Evolutionary conservation across 2,329 filamentous ascomycete genomes (phyloP).

Genomic region (Ascochyta viciae-villosae): DNA sequence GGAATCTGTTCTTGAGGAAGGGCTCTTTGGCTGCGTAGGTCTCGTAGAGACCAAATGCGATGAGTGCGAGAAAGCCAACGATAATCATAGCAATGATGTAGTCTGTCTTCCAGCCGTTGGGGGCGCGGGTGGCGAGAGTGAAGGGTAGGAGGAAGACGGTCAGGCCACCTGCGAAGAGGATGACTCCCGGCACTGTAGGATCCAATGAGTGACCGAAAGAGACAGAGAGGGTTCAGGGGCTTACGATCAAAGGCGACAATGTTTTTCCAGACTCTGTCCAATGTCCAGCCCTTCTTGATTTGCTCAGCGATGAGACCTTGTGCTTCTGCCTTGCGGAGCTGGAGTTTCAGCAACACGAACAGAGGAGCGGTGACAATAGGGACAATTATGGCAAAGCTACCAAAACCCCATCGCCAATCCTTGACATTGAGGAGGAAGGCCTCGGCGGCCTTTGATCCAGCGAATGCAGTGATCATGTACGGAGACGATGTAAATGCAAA

Average conservation of each 20-base stretch:
- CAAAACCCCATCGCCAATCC: slow-evolving; percentile 70
- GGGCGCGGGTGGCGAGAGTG: slow-evolving; percentile 60
- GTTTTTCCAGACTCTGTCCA: slow-evolving; percentile 51
- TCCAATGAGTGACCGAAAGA: neutral
- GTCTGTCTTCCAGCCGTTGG: slow-evolving; percentile 58
- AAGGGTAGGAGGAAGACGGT: slow-evolving; percentile 57
- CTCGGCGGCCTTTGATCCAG: slow-evolving; percentile 56
- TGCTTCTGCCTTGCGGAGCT: slow-evolving; percentile 64
- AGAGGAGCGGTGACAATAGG: slow-evolving; percentile 58
- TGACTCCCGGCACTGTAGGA: slow-evolving; percentile 53
- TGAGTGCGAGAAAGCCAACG: slow-evolving; percentile 56
- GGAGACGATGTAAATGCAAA: slow-evolving; percentile 54
- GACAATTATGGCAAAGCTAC: slow-evolving; percentile 68
- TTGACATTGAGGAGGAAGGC: slow-evolving; percentile 61
- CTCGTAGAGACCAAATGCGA: slow-evolving; percentile 62
- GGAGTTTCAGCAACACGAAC: slow-evolving; percentile 11
- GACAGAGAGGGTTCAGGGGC: neutral
- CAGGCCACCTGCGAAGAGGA: slow-evolving; percentile 53
- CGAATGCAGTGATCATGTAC: slow-evolving; percentile 24
- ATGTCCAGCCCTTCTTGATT: slow-evolving; percentile 53
- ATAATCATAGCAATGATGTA: slow-evolving; percentile 59
- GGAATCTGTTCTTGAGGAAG: slow-evolving; percentile 63
- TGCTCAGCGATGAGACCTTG: slow-evolving; percentile 56
- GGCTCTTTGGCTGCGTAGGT: slow-evolving; percentile 53
- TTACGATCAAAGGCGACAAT: slow-evolving; percentile 24